phyloP scores from a whole-genome alignment of 208 protist species.

The Endotrypanum monterogeii region DNA sequence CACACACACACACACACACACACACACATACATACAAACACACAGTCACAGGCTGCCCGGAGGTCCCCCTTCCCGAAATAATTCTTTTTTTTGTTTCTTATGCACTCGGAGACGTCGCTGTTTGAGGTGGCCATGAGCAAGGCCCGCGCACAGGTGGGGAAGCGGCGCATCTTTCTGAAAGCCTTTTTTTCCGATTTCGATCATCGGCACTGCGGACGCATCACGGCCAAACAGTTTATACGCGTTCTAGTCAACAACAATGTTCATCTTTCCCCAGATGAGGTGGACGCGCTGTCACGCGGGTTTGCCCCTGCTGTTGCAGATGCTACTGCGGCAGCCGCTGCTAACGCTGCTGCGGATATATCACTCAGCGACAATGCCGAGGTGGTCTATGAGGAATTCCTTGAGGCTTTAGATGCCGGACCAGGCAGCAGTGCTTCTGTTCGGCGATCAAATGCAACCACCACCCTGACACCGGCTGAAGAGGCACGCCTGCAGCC shows the following conservation, averaged over 20 bases:
- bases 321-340: conserved; percentile 1
- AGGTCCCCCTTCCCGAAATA: not conserved
- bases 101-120: not conserved
- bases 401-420: conserved; percentile 48
- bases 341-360: conserved; percentile 3
- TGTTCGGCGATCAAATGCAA: conserved; percentile 17
- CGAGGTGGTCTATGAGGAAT: conserved; percentile 52
- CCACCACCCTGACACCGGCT: conserved; percentile 36
- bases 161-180: conserved; percentile 77
- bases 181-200: conserved; percentile 90
- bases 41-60: no score
- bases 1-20: not conserved
- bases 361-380: not conserved
- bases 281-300: conserved; percentile 36
- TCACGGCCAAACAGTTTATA: conserved; percentile 79
- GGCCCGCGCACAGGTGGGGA: conserved; percentile 47
- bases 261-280: conserved; percentile 52
- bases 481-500: conserved; percentile 47
- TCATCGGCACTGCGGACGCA: conserved; percentile 62
- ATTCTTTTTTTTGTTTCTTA: not conserved
- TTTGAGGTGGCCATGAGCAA: conserved; percentile 40
- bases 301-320: conserved; percentile 32
- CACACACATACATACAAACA: not conserved
- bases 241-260: conserved; percentile 62
- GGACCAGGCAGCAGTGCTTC: conserved; percentile 24